Conservation (phyloP, 2,329 filamentous ascomycete species). For the Botrytis squamosa region DNA sequence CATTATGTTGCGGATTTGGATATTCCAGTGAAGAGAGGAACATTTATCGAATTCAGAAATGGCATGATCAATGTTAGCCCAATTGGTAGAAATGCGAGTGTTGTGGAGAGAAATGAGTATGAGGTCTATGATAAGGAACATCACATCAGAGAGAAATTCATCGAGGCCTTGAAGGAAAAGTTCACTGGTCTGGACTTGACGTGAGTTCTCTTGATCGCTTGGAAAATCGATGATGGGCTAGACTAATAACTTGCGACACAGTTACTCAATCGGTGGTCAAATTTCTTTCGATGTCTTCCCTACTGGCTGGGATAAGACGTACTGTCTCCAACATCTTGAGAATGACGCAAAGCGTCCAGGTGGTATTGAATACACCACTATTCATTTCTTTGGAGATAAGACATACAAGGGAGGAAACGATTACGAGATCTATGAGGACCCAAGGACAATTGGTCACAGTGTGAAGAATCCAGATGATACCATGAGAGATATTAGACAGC, state of each 20-base stretch:
- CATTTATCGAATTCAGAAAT: constrained; percentile 85
- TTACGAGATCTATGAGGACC: constrained; percentile 86
- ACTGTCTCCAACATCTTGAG: constrained; percentile 87
- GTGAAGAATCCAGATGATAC: constrained; percentile 84
- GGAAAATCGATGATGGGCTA: not conserved
- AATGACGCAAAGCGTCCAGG: constrained; percentile 68
- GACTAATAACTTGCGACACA: constrained; percentile 39
- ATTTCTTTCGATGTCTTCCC: constrained; percentile 99
- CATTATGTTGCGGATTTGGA: constrained; percentile 84
- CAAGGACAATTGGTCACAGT: constrained; percentile 78
- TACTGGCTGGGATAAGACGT: constrained; percentile 97
- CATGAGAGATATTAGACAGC: constrained; percentile 71
- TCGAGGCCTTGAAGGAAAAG: constrained; percentile 71
- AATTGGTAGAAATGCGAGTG: constrained; percentile 81
- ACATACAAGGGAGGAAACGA: constrained; percentile 88
- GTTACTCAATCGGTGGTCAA: constrained; percentile 91
- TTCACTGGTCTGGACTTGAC: constrained; percentile 84
- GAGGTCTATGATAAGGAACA: constrained; percentile 77
- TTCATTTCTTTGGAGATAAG: constrained; percentile 99
- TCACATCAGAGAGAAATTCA: constrained; percentile 73
- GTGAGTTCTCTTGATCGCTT: constrained; percentile 50
- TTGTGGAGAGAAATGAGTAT: constrained; percentile 77
- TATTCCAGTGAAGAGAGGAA: constrained; percentile 78
- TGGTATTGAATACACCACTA: constrained; percentile 75
- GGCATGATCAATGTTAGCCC: constrained; percentile 88